phyloP scores from a whole-genome alignment of 352 stramenopile genomes.

The Pythium sukuiense region DNA sequence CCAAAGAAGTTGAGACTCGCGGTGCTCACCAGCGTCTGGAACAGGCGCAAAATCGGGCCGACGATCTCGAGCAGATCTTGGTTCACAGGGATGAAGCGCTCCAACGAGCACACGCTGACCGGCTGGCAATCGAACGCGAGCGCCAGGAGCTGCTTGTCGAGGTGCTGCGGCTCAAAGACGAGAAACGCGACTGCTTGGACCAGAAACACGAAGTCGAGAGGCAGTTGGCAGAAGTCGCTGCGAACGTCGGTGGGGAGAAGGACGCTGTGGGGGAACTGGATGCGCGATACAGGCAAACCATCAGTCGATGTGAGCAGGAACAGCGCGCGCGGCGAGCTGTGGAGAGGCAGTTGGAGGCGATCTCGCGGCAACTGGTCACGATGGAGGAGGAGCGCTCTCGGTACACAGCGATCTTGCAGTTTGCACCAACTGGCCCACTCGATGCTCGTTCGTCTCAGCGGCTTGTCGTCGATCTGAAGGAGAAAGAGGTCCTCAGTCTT shows the following conservation, averaged over 20 bases:
- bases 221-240: constrained; percentile 24
- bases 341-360: constrained; percentile 40
- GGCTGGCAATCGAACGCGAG: constrained; percentile 24
- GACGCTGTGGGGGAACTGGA: constrained; percentile 56
- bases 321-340: constrained; percentile 34
- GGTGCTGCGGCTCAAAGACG: constrained; percentile 51
- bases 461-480: constrained; percentile 52
- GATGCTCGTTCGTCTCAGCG: constrained; percentile 32
- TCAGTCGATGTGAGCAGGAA: constrained; percentile 57
- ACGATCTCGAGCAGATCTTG: neutral
- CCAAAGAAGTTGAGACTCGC: neutral
- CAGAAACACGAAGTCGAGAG: constrained; percentile 36
- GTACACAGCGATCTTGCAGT: constrained; percentile 44
- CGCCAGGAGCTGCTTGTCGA: constrained; percentile 48
- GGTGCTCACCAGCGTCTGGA: neutral
- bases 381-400: constrained; percentile 58
- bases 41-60: neutral
- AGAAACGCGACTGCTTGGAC: constrained; percentile 32
- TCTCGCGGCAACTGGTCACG: constrained; percentile 34
- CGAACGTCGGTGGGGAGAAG: constrained; percentile 52
- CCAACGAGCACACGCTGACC: constrained; percentile 6
- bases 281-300: constrained; percentile 47
- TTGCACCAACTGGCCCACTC: constrained; percentile 35
- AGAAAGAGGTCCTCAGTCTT: constrained; percentile 40
- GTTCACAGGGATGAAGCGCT: neutral